A percentile compares a stretch with the other conserved stretches of the same genome.
phyloP scores from a whole-genome alignment of 1,284 basidiomycete species.

The Pterulicium gracile region DNA sequence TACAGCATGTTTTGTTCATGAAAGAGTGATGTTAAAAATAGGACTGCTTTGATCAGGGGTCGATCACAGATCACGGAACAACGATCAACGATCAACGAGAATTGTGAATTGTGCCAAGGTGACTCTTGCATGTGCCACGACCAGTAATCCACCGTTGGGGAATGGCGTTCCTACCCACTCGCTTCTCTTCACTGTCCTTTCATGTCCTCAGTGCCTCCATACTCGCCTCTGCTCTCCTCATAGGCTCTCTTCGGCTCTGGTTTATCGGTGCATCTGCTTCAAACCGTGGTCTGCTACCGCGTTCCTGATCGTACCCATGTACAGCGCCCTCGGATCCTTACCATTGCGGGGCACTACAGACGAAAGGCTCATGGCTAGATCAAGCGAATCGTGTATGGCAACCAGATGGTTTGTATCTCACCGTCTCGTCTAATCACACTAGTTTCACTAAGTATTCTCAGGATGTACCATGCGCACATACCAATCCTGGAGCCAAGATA shows the following conservation, averaged over 20 bases:
- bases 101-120: no score
- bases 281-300: no score
- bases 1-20: neutral
- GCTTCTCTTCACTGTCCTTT: no score
- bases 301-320: no score
- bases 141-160: no score
- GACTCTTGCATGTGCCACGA: no score
- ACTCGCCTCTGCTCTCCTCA: conserved; percentile 1
- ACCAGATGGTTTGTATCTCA: conserved; percentile 53
- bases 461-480: conserved; percentile 72
- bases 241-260: conserved; percentile 5
- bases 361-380: conserved; percentile 74
- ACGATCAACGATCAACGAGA: no score
- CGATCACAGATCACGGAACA: no score
- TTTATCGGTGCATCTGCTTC: no score
- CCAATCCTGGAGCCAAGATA: conserved; percentile 37
- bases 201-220: no score
- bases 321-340: conserved; percentile 63
- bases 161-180: no score
- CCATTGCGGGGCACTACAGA: conserved; percentile 63
- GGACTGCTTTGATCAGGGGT: no score
- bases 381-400: conserved; percentile 64
- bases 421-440: conserved; percentile 2
- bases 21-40: neutral
- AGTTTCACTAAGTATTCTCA: conserved; percentile 18